Base-by-base conservation (phyloP, 495 filamentous ascomycete species). In the Recurvomyces mirabilis region DNA sequence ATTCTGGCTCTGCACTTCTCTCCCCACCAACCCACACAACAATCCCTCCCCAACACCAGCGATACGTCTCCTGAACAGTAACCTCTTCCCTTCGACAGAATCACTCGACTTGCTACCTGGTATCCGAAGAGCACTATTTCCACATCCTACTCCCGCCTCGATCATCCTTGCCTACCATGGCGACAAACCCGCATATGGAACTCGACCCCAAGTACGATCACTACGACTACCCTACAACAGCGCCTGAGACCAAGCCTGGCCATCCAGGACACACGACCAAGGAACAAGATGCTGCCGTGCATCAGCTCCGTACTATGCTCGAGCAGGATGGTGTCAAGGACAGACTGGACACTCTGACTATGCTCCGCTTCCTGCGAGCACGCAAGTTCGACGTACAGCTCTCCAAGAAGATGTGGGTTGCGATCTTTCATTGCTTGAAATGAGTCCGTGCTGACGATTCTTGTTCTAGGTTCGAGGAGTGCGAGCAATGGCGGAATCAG, bases 181-280 rank as follows among this genome's bases (percentile, higher is more conserved):
- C 43, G 10, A 10, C 23, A n/a, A 48, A 52, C 24, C 56, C 51
- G 28, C 49, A 59, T 20, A 64, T 83, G 62, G 66, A 78, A 60
- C 68, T 77, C 42, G 82, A 93, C 62, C 71, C 84, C 54, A 94
- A 93, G 65, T 95, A 95, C 71, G 89, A 98, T 65, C 65, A 89
- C 68, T 94, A 93, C 68, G 89, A 94, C 60, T 96, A 71, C 67
- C 91, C 91, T 39, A 88, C 78, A 40, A 87, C 72, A 19, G 75
- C 80, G 32, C 78, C 84, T 29, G 71, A 73, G 35, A 56, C 70
- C 10, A 73, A 79, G 54, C 65, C 67, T 51, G 91, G 91, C 34
- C 91, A 95, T 62, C 81, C 91, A 43, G 91, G 91, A 56, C 78
- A 89, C 61, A 83, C 89, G 55, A 94, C 83, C 20, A 70, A 74